These are phyloP conservation scores for Pestalotiopsis sp. DNA, from an alignment of 2,329 filamentous ascomycete species.

Conservation along the genomic window DNA sequence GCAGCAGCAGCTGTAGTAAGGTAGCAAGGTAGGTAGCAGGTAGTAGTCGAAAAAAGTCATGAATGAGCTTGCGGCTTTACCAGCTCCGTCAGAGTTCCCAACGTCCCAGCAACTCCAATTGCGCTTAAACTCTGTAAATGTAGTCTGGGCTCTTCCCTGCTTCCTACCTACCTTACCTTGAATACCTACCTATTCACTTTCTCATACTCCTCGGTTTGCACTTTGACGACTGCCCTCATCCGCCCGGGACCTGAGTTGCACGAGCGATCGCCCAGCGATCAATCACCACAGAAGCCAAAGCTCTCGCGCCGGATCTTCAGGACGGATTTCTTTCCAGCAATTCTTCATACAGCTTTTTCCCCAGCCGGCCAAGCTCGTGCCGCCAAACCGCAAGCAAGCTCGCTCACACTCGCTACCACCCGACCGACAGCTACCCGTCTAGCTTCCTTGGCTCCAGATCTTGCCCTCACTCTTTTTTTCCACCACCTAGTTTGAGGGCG, in stretches of 20 bases:
- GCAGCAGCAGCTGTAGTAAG: too few species aligned
- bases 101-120: slow-evolving; percentile 17
- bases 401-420: not conserved
- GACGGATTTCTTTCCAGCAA: too few species aligned
- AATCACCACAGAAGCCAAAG: not conserved
- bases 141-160: slow-evolving; percentile 1
- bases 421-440: not conserved
- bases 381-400: not conserved
- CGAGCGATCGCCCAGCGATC: slow-evolving; percentile 13
- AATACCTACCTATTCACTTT: not conserved
- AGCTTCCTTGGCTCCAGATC: not conserved
- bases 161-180: not conserved
- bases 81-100: slow-evolving; percentile 4
- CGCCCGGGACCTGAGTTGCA: slow-evolving; percentile 17
- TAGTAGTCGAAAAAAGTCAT: too few species aligned
- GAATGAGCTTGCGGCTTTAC: slow-evolving; percentile 3
- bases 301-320: too few species aligned
- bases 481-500: not conserved
- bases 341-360: not conserved
- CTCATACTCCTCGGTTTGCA: not conserved
- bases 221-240: slow-evolving; percentile 17
- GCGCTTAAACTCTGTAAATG: slow-evolving; percentile 7
- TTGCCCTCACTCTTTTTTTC: not conserved
- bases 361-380: not conserved
- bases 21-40: too few species aligned